Evolutionary conservation across 805 yeast genomes (phyloP).

Genomic region (Kazachstania bromeliacearum): DNA sequence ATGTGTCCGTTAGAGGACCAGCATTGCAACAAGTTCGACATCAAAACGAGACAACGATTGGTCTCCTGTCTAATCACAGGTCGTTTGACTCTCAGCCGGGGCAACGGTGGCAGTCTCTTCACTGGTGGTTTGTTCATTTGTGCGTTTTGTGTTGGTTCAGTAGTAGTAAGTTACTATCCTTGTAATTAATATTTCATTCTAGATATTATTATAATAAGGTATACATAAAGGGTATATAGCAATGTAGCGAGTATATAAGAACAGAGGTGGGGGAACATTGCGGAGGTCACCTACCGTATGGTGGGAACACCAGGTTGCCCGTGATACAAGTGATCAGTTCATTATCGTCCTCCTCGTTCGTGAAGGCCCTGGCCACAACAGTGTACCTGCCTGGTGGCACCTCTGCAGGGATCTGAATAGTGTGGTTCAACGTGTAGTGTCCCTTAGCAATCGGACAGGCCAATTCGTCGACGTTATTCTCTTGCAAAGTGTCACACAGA

Average conservation of each 20-base stretch:
- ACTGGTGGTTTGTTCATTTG: conserved; percentile 31
- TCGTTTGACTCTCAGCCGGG: conserved; percentile 60
- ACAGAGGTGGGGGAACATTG: not conserved
- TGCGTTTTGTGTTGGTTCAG: not conserved
- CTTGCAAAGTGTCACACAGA: conserved; percentile 76
- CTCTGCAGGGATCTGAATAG: conserved; percentile 77
- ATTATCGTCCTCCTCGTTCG: conserved; percentile 58
- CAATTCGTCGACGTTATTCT: conserved; percentile 53
- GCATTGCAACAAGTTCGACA: conserved; percentile 82
- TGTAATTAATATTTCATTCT: not conserved
- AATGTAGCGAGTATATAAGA: too few relatives aligned
- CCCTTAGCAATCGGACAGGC: conserved; percentile 78
- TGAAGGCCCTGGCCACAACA: conserved; percentile 84
- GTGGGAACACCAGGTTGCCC: conserved; percentile 48
- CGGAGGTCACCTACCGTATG: conserved; percentile 11
- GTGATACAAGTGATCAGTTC: conserved; percentile 75
- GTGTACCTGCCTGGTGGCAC: conserved; percentile 93
- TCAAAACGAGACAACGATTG: conserved; percentile 66
- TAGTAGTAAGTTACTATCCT: not conserved
- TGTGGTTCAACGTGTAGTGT: conserved; percentile 50
- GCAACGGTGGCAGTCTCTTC: conserved; percentile 59
- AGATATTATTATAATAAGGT: too few relatives aligned
- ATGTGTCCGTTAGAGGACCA: conserved; percentile 96
- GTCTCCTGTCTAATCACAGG: conserved; percentile 49
- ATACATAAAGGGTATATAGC: too few relatives aligned